phyloP scores from a whole-genome alignment of 768 basidiomycete genomes.

The Candolleomyces aberdarensis region DNA sequence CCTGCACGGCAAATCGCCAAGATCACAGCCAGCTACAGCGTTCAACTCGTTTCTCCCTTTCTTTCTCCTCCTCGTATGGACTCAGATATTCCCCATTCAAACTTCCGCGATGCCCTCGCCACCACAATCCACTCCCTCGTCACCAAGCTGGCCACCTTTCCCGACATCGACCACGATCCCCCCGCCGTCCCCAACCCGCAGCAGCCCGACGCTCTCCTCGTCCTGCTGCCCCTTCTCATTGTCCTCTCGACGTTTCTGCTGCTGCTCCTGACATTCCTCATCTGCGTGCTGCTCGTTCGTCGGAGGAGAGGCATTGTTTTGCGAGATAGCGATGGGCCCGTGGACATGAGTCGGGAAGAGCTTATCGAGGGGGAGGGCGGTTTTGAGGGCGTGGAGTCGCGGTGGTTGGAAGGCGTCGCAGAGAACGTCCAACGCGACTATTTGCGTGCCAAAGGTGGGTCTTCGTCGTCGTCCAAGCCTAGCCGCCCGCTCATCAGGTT shows the following conservation, averaged over 20 bases:
- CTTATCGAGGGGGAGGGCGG: slow-evolving; percentile 90
- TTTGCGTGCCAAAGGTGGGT: slow-evolving; percentile 81
- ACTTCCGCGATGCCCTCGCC: slow-evolving; percentile 2
- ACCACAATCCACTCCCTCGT: slow-evolving; percentile 3
- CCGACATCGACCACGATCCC: slow-evolving; percentile 18
- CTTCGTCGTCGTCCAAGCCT: slow-evolving; percentile 2
- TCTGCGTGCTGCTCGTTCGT: slow-evolving; percentile 84
- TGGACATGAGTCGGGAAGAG: slow-evolving; percentile 91
- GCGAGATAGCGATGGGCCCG: slow-evolving; percentile 85
- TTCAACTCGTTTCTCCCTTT: not conserved
- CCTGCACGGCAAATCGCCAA: not conserved
- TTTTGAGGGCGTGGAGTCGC: slow-evolving; percentile 84
- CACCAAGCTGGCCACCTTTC: not conserved
- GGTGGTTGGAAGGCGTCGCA: slow-evolving; percentile 85
- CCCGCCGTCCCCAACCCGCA: slow-evolving; percentile 24
- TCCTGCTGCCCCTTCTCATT: slow-evolving; percentile 92
- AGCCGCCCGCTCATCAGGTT: slow-evolving; percentile 7
- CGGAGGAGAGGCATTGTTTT: slow-evolving; percentile 74
- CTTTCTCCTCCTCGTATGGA: not conserved
- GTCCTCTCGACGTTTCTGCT: slow-evolving; percentile 91
- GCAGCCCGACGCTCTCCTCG: slow-evolving; percentile 66
- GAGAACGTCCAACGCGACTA: slow-evolving; percentile 72
- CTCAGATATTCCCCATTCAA: not conserved
- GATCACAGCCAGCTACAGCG: not conserved
- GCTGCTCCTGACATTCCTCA: slow-evolving; percentile 86